These are phyloP conservation scores for Circinella minor DNA, from an alignment of 371 early-diverging fungal genomes.

Conservation along the genomic window DNA sequence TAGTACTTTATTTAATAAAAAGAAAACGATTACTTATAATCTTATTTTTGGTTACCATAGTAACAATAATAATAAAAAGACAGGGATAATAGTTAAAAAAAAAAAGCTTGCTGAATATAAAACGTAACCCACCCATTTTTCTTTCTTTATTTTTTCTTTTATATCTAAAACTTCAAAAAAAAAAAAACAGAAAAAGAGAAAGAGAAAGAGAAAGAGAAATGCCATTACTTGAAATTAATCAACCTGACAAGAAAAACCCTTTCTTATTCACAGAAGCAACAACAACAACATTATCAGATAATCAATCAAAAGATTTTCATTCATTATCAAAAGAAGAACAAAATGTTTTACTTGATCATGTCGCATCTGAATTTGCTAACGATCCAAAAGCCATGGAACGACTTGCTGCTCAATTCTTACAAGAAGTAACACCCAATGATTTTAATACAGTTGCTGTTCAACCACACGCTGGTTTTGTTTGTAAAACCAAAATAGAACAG, in stretches of 20 bases:
- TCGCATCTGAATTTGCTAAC: constrained; percentile 35
- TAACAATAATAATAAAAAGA: too few species aligned
- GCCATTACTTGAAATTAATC: not conserved
- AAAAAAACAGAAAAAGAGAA: too few species aligned
- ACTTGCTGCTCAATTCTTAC: constrained; percentile 22
- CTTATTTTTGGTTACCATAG: too few species aligned
- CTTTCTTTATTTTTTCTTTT: not conserved
- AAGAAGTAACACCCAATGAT: constrained; percentile 22
- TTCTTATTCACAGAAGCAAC: not conserved
- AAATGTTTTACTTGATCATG: constrained; percentile 29
- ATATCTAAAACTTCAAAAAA: not conserved
- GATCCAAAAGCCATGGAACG: constrained; percentile 35
- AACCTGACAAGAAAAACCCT: constrained; percentile 2
- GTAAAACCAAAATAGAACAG: constrained; percentile 55
- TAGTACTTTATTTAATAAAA: too few species aligned
- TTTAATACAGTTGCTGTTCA: constrained; percentile 33
- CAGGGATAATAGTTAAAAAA: too few species aligned
- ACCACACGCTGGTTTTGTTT: constrained; percentile 67
- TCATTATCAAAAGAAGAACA: constrained; percentile 37
- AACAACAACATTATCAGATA: not conserved
- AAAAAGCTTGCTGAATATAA: too few species aligned
- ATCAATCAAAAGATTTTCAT: constrained; percentile 16
- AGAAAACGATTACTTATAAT: too few species aligned
- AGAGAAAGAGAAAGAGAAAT: not conserved
- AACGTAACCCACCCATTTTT: too few species aligned